Evolutionary conservation across 768 basidiomycete genomes (phyloP).

Genomic region (Phallus indusiatus): DNA sequence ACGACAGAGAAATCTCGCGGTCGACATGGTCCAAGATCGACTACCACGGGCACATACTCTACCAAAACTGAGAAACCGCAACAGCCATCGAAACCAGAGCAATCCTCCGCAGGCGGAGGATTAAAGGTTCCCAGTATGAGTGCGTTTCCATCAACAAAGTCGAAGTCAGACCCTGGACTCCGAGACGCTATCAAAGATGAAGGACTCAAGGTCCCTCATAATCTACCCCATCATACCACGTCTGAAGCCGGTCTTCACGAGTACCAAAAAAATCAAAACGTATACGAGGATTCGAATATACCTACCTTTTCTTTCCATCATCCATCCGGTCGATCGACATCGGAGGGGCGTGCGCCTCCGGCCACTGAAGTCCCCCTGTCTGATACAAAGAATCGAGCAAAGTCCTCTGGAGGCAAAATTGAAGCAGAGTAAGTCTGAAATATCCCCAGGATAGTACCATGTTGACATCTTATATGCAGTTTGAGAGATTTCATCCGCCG

Average conservation of each 20-base stretch:
- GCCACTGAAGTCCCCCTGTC: neutral
- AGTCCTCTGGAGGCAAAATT: neutral
- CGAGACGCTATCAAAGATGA: neutral
- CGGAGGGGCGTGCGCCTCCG: neutral
- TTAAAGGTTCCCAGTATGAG: conserved; percentile 1
- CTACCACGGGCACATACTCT: conserved; percentile 4
- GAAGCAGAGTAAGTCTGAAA: conserved; percentile 4
- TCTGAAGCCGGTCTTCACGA: neutral
- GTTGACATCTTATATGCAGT: neutral
- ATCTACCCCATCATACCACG: neutral
- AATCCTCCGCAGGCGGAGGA: neutral
- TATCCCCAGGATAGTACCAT: no score
- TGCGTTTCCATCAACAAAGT: neutral
- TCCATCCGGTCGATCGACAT: neutral
- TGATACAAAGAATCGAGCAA: neutral
- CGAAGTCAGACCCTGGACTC: conserved; percentile 5
- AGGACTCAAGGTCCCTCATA: neutral
- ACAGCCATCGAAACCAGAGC: neutral
- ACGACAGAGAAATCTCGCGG: conserved; percentile 16
- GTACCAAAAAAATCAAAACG: neutral
- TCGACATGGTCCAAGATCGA: conserved; percentile 18
- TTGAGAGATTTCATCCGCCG: conserved; percentile 7
- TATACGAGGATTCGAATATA: neutral
- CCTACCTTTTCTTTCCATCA: neutral
- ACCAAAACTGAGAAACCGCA: neutral